Base-by-base conservation (phyloP, 1,284 basidiomycete genomes). In the Inonotus obliquus region DNA sequence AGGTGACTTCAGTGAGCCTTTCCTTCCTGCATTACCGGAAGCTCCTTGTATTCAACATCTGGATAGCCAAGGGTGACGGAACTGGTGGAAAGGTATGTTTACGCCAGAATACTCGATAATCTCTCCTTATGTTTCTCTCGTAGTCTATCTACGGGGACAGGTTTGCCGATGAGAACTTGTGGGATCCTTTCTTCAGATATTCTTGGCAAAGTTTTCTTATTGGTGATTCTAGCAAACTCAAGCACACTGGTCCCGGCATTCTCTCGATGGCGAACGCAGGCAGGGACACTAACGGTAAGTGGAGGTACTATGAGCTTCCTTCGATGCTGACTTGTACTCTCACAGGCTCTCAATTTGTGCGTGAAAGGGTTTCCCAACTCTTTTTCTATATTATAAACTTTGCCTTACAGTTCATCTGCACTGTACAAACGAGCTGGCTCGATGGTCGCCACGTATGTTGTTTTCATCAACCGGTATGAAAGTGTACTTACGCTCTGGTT, bases 221-320 rank as follows among this genome's bases (percentile, higher is more conserved):
- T 44, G 4, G 9, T 61, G n/a, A 32, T 47, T n/a, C 25, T 54
- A 90, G 90, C 80, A 92, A 95, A 82, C 88, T 96, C 73, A 87
- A 86, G 74, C 94, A 97, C 80, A 90, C 91, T 66, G 85, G 82
- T 48, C 85, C 91, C 60, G 94, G 94, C 69, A 81, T 84, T 61
- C 84, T 96, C 65, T 96, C 94, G 13, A 97, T 97, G 94, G 94
- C 95, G 63, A 98, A 97, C 73, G 87, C 94, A 66, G 89, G 89
- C 71, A 89, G 85, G 73, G 87, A 92, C 71, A 93, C 91, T 5
- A 93, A 93, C 67, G 91, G 89, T 89, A 70, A 62, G 77, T 29
- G 25, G 23, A 23, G 37, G 21, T 5, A 7, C 5, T 7, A 7
- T 21, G 23, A 49, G 11, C 19, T n/a, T 9, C 1, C 10, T 23